A percentile compares a stretch with the other conserved stretches of the same genome.
These are phyloP conservation scores for Coccomyxa sp. DNA, from an alignment of 139 green algal genomes.

Conservation along the genomic window DNA sequence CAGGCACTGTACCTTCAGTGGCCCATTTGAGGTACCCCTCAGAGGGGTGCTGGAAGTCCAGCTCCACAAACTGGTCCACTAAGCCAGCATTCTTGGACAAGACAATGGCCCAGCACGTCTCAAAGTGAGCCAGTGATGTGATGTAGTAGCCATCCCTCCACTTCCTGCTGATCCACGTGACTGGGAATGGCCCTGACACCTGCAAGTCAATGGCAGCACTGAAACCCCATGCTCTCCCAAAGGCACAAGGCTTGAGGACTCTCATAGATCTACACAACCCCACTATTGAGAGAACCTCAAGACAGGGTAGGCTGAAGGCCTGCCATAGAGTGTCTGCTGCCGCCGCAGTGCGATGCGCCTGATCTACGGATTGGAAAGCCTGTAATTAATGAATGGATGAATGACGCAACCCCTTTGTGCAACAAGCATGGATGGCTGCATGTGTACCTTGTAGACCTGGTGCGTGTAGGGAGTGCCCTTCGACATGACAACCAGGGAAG, in stretches of 20 bases:
- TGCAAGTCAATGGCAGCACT: constrained; percentile 1
- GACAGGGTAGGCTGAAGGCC: no score
- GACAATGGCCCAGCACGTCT: constrained; percentile 96
- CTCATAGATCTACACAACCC: no score
- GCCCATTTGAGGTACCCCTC: constrained; percentile 97
- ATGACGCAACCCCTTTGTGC: no score
- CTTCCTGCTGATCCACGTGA: constrained; percentile 99
- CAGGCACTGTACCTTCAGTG: constrained; percentile 55
- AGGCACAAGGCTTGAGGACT: neutral
- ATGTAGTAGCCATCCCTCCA: constrained; percentile 99
- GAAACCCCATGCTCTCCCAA: neutral
- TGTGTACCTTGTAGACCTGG: constrained; percentile 95
- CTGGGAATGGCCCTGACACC: constrained; percentile 94
- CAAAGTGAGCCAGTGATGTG: constrained; percentile 92
- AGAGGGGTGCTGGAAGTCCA: constrained; percentile 98
- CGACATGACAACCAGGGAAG: constrained; percentile 87
- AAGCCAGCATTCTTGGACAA: constrained; percentile 98
- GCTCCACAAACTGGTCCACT: constrained; percentile 97
- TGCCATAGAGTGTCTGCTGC: no score
- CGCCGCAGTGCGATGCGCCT: no score
- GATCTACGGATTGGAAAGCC: no score
- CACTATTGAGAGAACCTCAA: no score
- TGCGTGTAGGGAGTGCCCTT: constrained; percentile 98
- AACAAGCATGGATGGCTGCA: neutral
- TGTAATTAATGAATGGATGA: no score